These are phyloP conservation scores for Euryodendron excelsum DNA, from an alignment of 148 eudicot genomes.

Conservation along the genomic window DNA sequence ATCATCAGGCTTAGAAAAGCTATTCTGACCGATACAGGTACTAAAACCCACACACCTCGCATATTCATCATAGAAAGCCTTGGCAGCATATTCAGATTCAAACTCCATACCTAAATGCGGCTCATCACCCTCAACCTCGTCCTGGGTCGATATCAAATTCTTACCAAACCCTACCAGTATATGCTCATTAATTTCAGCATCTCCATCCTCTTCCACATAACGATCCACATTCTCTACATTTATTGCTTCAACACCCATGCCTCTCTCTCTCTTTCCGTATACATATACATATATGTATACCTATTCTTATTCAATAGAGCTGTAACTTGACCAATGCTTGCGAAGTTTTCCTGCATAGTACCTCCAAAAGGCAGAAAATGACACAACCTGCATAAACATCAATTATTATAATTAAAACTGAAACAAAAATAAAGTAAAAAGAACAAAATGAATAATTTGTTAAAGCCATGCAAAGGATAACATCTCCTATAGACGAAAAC, in stretches of 20 bases:
- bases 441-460: background rate
- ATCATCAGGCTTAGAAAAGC: slow-evolving; percentile 37
- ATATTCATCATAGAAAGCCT: slow-evolving; percentile 63
- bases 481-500: background rate
- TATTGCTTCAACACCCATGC: slow-evolving; percentile 48
- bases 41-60: slow-evolving; percentile 63
- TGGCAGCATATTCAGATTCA: slow-evolving; percentile 63
- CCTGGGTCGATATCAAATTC: slow-evolving; percentile 31
- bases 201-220: slow-evolving; percentile 40
- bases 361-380: background rate
- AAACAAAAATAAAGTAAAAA: background rate
- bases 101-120: slow-evolving; percentile 78
- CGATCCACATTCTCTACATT: slow-evolving; percentile 47
- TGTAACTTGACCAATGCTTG: slow-evolving; percentile 9
- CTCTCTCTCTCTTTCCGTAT: background rate
- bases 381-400: background rate
- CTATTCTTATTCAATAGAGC: too few relatives aligned
- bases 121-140: slow-evolving; percentile 41
- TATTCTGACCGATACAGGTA: slow-evolving; percentile 34
- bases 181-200: slow-evolving; percentile 35
- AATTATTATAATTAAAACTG: background rate
- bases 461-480: background rate
- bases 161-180: background rate
- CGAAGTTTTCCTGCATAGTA: background rate
- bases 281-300: background rate